A percentile compares a stretch with the other conserved stretches of the same genome.
These are phyloP conservation scores for Solanum sitiens DNA, from an alignment of 257 asterid genomes.

Conservation along the genomic window DNA sequence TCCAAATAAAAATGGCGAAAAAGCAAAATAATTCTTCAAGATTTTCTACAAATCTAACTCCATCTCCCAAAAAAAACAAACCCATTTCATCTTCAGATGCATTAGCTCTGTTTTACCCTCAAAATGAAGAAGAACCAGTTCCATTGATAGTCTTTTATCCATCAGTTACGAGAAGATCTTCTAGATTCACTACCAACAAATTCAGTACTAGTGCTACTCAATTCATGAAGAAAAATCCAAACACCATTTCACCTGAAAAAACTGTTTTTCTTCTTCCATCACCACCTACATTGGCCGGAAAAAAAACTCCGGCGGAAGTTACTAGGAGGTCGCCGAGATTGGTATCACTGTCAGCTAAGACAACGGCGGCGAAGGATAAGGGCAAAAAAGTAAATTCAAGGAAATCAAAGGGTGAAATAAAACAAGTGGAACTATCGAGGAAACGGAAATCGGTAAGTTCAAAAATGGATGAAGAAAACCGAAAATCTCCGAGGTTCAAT, in stretches of 20 bases:
- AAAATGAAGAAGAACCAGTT: background rate
- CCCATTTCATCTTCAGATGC: slow-evolving; percentile 4
- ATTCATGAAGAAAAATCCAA: background rate
- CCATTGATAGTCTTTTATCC: slow-evolving; percentile 11
- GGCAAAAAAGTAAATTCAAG: slow-evolving; percentile 5
- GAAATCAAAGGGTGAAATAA: background rate
- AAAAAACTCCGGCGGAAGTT: background rate
- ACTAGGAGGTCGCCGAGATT: background rate
- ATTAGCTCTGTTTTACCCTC: slow-evolving; percentile 28
- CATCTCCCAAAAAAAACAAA: background rate
- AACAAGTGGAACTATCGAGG: background rate
- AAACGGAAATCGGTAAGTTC: background rate
- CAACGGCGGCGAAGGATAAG: background rate
- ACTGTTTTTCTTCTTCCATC: background rate
- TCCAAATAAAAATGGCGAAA: background rate
- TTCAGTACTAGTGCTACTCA: slow-evolving; percentile 2
- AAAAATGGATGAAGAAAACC: background rate
- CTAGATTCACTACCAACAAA: slow-evolving; percentile 21
- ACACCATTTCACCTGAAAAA: background rate
- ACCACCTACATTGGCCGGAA: slow-evolving; percentile 2
- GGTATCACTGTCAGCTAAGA: background rate
- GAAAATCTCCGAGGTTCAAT: slow-evolving; percentile 14
- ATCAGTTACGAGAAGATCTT: slow-evolving; percentile 23
- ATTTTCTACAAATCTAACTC: background rate
- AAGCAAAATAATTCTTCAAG: background rate